phyloP scores from a whole-genome alignment of 1,284 basidiomycete species.

The Naganishia sp. region DNA sequence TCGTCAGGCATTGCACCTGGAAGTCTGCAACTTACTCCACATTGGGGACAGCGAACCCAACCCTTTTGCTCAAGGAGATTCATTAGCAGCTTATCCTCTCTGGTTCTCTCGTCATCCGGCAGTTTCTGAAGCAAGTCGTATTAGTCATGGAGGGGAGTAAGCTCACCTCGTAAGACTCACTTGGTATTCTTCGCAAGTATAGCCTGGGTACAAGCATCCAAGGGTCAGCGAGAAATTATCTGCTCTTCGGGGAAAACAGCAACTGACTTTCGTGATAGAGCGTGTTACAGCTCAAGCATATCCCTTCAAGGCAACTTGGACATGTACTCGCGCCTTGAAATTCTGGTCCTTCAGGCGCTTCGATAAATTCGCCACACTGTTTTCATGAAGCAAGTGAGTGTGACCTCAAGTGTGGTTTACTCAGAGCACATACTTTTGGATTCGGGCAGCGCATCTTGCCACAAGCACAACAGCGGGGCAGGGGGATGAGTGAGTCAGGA shows the following conservation, averaged over 20 bases:
- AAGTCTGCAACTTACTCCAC: constrained; percentile 1
- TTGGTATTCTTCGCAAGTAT: constrained; percentile 19
- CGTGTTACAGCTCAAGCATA: constrained; percentile 17
- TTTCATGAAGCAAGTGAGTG: no score
- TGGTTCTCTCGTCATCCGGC: constrained; percentile 9
- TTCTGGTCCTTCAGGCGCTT: constrained; percentile 19
- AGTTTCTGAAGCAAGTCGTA: neutral
- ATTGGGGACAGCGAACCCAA: constrained; percentile 20
- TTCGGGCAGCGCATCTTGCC: constrained; percentile 14
- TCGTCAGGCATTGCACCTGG: neutral
- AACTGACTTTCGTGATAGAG: constrained; percentile 17
- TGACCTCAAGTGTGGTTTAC: no score
- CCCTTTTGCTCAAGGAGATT: constrained; percentile 11
- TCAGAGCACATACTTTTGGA: neutral
- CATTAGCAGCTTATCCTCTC: constrained; percentile 17
- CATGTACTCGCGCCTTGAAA: constrained; percentile 13
- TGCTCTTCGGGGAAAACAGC: neutral
- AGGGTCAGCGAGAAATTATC: neutral
- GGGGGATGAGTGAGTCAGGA: neutral
- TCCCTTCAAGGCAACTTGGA: constrained; percentile 10
- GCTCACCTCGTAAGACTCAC: neutral
- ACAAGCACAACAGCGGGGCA: no score
- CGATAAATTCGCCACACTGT: constrained; percentile 16
- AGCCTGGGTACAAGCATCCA: neutral
- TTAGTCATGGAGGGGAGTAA: neutral